Base-by-base conservation (phyloP, 352 stramenopile genomes). In the Phytophthora meadii region DNA sequence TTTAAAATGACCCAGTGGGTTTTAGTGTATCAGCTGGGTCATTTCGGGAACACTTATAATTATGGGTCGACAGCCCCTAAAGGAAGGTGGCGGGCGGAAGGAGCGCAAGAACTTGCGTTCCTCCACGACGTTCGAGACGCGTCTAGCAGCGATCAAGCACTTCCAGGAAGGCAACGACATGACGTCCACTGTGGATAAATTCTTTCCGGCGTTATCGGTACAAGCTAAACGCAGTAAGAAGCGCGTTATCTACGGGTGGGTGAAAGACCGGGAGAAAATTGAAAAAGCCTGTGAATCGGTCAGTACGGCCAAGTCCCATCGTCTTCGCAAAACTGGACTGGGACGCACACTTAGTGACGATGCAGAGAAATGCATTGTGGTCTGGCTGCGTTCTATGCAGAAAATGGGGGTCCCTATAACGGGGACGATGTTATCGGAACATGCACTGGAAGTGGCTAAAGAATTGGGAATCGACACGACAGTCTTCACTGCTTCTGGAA, bases 201-300 rank as follows among this genome's bases (percentile, higher is more conserved):
- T 79, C 34, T 79, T 76, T 30, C 62, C 67, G 19, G n/a, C 27
- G 30, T 50, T 79, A 11, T 67, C 58, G 9, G 44, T 42, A 24
- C 36, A 76, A 32, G 63, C 54, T 25, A 74, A 76, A 36, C 62
- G 63, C 45, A 79, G 61, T 48, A 79, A 79, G 55, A 79, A 79
- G 51, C 71, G 71, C 22, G 68, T 74, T 36, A 57, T 79, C 14
- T 79, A 79, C 68, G 39, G 49, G 45, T 79, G 72, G 68, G 37
- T 77, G 19, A 74, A 74, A 25, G 59, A 61, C 40, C 58, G 56
- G 28, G 68, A 56, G 1, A 69, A 77, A 49, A 79, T 79, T 37
- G 68, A 77, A 55, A 61, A 68, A n/a, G 68, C 65, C 15, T 79
- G 68, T 30, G 68, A 77, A 19, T 72, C 63, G 5, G 60, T 74